These are phyloP conservation scores for Talaromyces proteolyticus DNA, from an alignment of 495 filamentous ascomycete species.

Conservation along the genomic window DNA sequence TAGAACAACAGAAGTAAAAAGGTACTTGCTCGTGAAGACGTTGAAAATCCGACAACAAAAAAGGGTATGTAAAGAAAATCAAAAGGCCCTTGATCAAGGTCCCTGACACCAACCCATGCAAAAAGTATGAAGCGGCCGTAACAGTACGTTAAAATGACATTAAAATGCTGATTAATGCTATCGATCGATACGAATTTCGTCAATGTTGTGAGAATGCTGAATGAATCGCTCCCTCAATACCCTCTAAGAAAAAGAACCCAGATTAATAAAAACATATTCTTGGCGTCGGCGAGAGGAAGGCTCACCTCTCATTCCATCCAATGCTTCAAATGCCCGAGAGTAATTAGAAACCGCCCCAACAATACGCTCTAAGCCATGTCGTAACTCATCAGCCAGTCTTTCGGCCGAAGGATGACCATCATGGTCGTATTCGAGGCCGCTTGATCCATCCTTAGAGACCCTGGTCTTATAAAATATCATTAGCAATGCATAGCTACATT, in stretches of 20 bases:
- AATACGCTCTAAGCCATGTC: constrained; percentile 46
- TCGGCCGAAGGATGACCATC: constrained; percentile 26
- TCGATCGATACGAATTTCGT: not conserved
- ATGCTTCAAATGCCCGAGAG: constrained; percentile 51
- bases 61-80: not conserved
- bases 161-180: not conserved
- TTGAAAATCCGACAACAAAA: not conserved
- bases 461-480: constrained; percentile 49
- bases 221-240: constrained; percentile 41
- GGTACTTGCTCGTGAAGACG: not conserved
- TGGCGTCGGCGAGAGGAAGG: too few species aligned
- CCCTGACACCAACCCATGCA: not conserved
- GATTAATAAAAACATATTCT: not conserved
- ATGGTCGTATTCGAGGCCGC: constrained; percentile 26
- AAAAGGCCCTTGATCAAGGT: not conserved
- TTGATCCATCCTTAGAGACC: constrained; percentile 39
- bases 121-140: not conserved
- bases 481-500: constrained; percentile 55
- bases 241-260: constrained; percentile 21
- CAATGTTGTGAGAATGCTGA: constrained; percentile 26
- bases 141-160: constrained; percentile 11
- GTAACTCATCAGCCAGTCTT: constrained; percentile 44
- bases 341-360: constrained; percentile 49
- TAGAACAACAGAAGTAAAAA: too few species aligned
- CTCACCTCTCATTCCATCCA: constrained; percentile 58